Percentiles rank a stretch among this genome's conserved stretches.
phyloP scores from a whole-genome alignment of 2,329 filamentous ascomycete genomes.

The Xylaria hypoxylon region DNA sequence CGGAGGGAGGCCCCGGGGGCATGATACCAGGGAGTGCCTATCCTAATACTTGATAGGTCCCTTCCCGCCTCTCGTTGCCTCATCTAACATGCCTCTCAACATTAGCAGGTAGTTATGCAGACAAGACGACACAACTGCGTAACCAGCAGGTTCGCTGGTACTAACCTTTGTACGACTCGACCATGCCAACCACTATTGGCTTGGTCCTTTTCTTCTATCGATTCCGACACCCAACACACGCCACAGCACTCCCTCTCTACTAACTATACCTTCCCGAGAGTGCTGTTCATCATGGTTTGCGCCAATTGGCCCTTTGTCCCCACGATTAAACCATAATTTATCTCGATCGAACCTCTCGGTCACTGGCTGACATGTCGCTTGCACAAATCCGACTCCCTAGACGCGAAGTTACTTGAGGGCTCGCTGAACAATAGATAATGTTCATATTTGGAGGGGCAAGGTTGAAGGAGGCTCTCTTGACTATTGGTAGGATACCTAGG shows the following conservation, averaged over 20 bases:
- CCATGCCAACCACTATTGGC: conserved; percentile 2
- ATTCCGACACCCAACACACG: conserved; percentile 27
- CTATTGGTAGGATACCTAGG: conserved; percentile 21
- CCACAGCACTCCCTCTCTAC: conserved; percentile 4
- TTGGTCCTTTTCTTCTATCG: conserved; percentile 14
- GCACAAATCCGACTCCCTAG: conserved; percentile 20
- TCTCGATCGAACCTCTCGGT: conserved; percentile 11
- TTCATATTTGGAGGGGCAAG: conserved; percentile 12
- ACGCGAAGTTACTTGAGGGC: conserved; percentile 17
- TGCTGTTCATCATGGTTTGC: conserved; percentile 22
- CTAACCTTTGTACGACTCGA: not conserved
- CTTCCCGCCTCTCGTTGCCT: conserved; percentile 8
- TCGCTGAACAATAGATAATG: conserved; percentile 13
- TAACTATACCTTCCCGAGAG: conserved; percentile 10
- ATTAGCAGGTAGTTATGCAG: not conserved
- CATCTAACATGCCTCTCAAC: not conserved
- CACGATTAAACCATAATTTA: conserved; percentile 28
- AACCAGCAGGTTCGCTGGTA: conserved; percentile 1
- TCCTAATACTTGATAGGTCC: conserved; percentile 52
- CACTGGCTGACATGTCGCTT: conserved; percentile 16
- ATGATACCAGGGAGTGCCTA: conserved; percentile 68
- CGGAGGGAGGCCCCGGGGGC: conserved; percentile 49
- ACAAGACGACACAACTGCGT: not conserved
- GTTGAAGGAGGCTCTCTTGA: conserved; percentile 25
- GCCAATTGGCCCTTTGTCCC: conserved; percentile 20